phyloP scores from a whole-genome alignment of 129 eudicot species.

The Flaveria robusta region DNA sequence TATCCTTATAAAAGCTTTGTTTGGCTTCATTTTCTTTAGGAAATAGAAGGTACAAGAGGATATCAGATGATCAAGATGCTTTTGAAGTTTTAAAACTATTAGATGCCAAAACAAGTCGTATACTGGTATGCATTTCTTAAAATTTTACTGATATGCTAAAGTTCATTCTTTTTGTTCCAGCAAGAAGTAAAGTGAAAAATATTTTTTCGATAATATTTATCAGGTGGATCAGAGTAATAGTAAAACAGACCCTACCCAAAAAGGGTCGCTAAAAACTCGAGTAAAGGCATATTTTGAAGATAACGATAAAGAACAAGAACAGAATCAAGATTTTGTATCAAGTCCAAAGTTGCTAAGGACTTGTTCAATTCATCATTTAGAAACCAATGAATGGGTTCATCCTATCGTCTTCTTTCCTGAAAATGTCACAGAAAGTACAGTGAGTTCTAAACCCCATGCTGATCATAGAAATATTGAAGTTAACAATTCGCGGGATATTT shows the following conservation, averaged over 20 bases:
- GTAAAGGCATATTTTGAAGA: constrained; percentile 50
- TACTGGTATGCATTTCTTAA: constrained; percentile 42
- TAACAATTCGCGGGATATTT: constrained; percentile 42
- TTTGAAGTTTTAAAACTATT: constrained; percentile 39
- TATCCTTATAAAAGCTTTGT: neutral
- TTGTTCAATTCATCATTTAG: constrained; percentile 63
- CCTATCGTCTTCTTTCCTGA: constrained; percentile 47
- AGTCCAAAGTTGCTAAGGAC: constrained; percentile 46
- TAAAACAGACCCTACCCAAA: constrained; percentile 33
- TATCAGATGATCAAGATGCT: constrained; percentile 29
- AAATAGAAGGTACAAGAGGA: constrained; percentile 32
- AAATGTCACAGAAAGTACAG: constrained; percentile 20
- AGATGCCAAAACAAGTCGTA: constrained; percentile 39
- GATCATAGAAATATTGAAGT: constrained; percentile 24
- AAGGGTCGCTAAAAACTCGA: constrained; percentile 61
- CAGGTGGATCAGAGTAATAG: constrained; percentile 45
- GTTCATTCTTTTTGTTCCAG: neutral
- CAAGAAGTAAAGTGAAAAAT: neutral
- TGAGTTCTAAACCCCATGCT: constrained; percentile 15
- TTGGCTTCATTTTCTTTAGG: constrained; percentile 35
- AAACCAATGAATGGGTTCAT: constrained; percentile 49
- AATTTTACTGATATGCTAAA: neutral
- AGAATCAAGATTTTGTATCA: constrained; percentile 28
- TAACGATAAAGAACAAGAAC: constrained; percentile 26
- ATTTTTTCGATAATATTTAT: neutral